These are phyloP conservation scores for Dissophora ornata DNA, from an alignment of 192 early-diverging fungal species.

Conservation along the genomic window DNA sequence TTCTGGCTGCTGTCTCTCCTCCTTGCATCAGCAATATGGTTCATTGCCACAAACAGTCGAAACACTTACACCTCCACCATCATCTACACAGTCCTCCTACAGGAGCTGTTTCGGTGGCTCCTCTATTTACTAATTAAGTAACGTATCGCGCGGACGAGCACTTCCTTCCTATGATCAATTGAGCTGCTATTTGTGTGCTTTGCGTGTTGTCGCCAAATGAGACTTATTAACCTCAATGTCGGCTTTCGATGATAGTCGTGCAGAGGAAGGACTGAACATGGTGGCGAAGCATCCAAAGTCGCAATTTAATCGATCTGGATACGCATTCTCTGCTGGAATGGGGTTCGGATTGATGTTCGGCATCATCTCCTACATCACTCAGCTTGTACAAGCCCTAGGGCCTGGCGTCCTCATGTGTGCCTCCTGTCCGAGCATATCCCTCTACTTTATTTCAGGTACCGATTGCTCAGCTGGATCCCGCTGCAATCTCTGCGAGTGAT, in stretches of 20 bases:
- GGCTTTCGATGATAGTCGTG: slow-evolving; percentile 61
- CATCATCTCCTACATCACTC: slow-evolving; percentile 74
- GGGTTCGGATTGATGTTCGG: slow-evolving; percentile 82
- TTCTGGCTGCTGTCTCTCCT: slow-evolving; percentile 84
- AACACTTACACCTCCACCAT: slow-evolving; percentile 61
- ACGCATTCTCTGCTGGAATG: slow-evolving; percentile 77
- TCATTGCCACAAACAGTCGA: slow-evolving; percentile 56
- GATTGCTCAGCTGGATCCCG: neutral
- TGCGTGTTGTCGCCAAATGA: no score
- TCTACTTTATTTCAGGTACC: slow-evolving; percentile 78
- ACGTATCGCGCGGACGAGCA: no score
- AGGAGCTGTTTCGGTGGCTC: slow-evolving; percentile 76
- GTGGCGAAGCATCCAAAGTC: slow-evolving; percentile 74
- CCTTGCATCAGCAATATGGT: slow-evolving; percentile 80
- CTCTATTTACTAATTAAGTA: slow-evolving; percentile 68
- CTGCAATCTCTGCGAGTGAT: no score
- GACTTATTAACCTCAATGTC: no score
- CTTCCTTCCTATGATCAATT: no score
- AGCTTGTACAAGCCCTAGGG: slow-evolving; percentile 73
- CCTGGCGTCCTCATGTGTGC: slow-evolving; percentile 75
- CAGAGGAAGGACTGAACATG: slow-evolving; percentile 73
- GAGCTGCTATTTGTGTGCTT: no score
- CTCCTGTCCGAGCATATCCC: slow-evolving; percentile 68
- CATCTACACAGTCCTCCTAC: slow-evolving; percentile 68
- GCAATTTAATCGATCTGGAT: slow-evolving; percentile 67